phyloP scores from a whole-genome alignment of 2,329 filamentous ascomycete species.

The Xylaria sp. region DNA sequence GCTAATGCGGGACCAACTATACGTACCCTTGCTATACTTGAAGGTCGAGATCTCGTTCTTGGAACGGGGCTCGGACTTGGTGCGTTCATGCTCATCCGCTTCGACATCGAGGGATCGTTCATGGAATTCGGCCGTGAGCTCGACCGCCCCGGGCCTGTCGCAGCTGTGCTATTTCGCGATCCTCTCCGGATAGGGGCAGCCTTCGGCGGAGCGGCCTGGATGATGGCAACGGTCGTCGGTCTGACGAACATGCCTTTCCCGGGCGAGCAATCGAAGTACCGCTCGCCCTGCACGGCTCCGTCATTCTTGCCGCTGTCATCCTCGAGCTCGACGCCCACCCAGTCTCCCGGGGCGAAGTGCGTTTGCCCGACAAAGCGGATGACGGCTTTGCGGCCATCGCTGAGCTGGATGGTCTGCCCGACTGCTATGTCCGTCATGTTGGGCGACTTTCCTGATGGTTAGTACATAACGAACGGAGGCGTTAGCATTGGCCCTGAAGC shows the following conservation, averaged over 20 bases:
- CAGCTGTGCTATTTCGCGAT: conserved; percentile 36
- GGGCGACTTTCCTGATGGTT: conserved; percentile 25
- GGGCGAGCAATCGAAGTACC: conserved; percentile 85
- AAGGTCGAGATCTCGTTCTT: conserved; percentile 52
- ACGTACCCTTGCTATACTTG: conserved; percentile 61
- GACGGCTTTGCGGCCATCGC: conserved; percentile 73
- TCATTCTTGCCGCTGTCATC: conserved; percentile 89
- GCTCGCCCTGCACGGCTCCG: conserved; percentile 82
- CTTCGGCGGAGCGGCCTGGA: conserved; percentile 52
- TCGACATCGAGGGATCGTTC: conserved; percentile 57
- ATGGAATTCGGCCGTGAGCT: conserved; percentile 58
- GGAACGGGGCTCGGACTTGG: conserved; percentile 73
- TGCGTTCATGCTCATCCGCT: conserved; percentile 70
- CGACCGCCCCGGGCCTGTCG: conserved; percentile 45
- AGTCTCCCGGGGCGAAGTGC: conserved; percentile 78
- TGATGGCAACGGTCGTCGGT: conserved; percentile 66
- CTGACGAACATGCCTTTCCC: conserved; percentile 83
- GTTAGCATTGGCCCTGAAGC: conserved; percentile 16
- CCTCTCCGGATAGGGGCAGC: conserved; percentile 43
- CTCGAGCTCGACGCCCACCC: conserved; percentile 88
- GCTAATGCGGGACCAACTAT: neutral
- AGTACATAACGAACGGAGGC: conserved; percentile 30
- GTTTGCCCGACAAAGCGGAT: conserved; percentile 84
- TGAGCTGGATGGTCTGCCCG: conserved; percentile 79
- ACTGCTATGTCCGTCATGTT: conserved; percentile 61